Base-by-base conservation (phyloP, 805 yeast genomes). In the Wickerhamia fluorescens region DNA sequence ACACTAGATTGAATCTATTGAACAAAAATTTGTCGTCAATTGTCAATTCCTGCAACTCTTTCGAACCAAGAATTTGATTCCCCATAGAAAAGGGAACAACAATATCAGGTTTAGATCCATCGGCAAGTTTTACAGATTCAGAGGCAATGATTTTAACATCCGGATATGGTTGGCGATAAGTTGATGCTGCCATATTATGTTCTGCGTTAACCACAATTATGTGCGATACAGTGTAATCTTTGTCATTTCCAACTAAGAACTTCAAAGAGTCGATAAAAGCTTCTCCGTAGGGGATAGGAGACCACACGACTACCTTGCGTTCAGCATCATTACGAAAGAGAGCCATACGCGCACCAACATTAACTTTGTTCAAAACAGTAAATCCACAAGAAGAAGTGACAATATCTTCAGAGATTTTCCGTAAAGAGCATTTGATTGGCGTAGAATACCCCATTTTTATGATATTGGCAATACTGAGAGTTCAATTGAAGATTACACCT, bases 201-300 rank as follows among this genome's bases (percentile, higher is more conserved):
- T 75, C 81, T 18, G 38, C 44, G 43, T 79, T 82, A 2, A 85
- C 84, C 26, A 79, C 61, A 23, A 80, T 61, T 20, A 75, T 56
- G 37, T 73, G 68, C 2, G 67, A 48, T 23, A 75, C 60, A n/a
- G n/a, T n/a, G n/a, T n/a, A n/a, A 1, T 58, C 49, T 3, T 52
- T 49, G 12, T 54, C 54, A 8, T 7, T 10, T 4, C 57, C 58
- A 2, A 58, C 45, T 7, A 54, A 41, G 13, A 56, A 36, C 30
- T 55, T 45, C 32, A 75, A 36, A 1, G 69, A 61, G 22, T 53
- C 51, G 15, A 56, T 54, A 5, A 70, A 68, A 12, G 56, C 65
- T 3, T 56, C 56, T 4, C 74, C 69, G 40, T 68, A 66, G 2
- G 83, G 83, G 19, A 75, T 55, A 2, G 79, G 71, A 3, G 75